Conservation (phyloP, 176 grass and related monocot genomes). For the Alopecurus myosuroides region DNA sequence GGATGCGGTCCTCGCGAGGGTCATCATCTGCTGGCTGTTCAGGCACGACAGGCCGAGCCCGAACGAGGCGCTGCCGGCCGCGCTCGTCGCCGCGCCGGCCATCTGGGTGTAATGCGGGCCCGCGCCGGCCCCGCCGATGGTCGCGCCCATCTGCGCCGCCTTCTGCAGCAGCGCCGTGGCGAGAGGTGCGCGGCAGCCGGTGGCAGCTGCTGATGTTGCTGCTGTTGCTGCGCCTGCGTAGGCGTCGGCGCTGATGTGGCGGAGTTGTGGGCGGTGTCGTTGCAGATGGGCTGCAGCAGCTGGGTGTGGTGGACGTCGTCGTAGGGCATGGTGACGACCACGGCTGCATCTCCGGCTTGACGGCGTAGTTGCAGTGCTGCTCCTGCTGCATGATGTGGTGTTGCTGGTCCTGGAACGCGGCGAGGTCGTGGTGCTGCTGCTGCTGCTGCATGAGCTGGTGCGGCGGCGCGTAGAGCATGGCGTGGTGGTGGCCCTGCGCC, state of each 20-base stretch:
- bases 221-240: neutral
- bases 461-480: slow-evolving; percentile 41
- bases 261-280: slow-evolving; percentile 17
- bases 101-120: slow-evolving; percentile 48
- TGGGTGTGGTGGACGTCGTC: slow-evolving; percentile 14
- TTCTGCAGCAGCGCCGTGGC: slow-evolving; percentile 88
- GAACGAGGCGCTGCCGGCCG: neutral
- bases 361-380: slow-evolving; percentile 36
- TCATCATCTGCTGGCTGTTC: slow-evolving; percentile 21
- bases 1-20: slow-evolving; percentile 3
- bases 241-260: slow-evolving; percentile 21
- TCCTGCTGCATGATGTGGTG: slow-evolving; percentile 32
- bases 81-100: slow-evolving; percentile 28
- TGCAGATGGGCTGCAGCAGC: slow-evolving; percentile 33
- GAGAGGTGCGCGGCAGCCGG: slow-evolving; percentile 63
- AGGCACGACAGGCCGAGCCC: slow-evolving; percentile 37
- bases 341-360: slow-evolving; percentile 53
- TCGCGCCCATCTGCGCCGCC: slow-evolving; percentile 95
- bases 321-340: slow-evolving; percentile 37
- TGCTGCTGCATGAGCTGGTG: slow-evolving; percentile 19
- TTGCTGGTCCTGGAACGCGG: slow-evolving; percentile 27
- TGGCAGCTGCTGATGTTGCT: neutral
- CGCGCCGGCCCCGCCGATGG: slow-evolving; percentile 34
- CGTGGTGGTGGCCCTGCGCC: slow-evolving; percentile 27
- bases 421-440: slow-evolving; percentile 30